Base-by-base conservation (phyloP, 208 protist species). In the Wallacemonas collosoma region DNA sequence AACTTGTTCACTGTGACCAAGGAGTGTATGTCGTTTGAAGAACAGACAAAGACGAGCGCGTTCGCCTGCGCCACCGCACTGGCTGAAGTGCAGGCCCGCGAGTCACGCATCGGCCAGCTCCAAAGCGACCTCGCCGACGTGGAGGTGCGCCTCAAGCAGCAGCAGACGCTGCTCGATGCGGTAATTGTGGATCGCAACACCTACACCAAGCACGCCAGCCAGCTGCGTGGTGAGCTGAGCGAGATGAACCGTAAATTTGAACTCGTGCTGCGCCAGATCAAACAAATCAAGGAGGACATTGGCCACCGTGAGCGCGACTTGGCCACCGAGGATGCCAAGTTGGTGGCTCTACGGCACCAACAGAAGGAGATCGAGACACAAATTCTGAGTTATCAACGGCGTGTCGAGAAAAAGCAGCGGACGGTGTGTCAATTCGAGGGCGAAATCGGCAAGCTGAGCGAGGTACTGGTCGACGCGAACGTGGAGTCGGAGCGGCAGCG, bases 171-270 rank as follows among this genome's bases (percentile, higher is more conserved):
- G n/a, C 84, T 99, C 14, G 97, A 99, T 62, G 81, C 93, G 40
- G 93, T 99, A 43, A 73, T 98, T 35, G 75, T 82, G 26, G 98
- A 99, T 72, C 85, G 98, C 40, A 99, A 99, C 79, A 74, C 97
- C 2, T 99, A 99, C 79, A 97, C 88, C 41, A 98, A 99, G 76
- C 97, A 98, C 77, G 86, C 98, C 53, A 88, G 96, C 58, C 94
- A 99, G 73, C 80, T 98, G 9, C 93, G 98, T 50, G 85, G 95
- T 26, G 96, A 98, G 72, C 97, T 99, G 17, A 75, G 79, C 9
- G 97, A 99, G 73, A 94, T 98, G 82, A 89, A 95, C 58, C 73
- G 93, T 9, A 93, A 98, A 63, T 99, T 99, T 62, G 82, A 97
- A 55, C 87, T 99, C 26, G 91, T 99, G 81, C 90, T 97, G 60